Percentiles rank a stretch among this genome's conserved stretches.
Evolutionary conservation across 2,329 filamentous ascomycete genomes (phyloP).

Genomic region (Colletotrichum endophyticum): DNA sequence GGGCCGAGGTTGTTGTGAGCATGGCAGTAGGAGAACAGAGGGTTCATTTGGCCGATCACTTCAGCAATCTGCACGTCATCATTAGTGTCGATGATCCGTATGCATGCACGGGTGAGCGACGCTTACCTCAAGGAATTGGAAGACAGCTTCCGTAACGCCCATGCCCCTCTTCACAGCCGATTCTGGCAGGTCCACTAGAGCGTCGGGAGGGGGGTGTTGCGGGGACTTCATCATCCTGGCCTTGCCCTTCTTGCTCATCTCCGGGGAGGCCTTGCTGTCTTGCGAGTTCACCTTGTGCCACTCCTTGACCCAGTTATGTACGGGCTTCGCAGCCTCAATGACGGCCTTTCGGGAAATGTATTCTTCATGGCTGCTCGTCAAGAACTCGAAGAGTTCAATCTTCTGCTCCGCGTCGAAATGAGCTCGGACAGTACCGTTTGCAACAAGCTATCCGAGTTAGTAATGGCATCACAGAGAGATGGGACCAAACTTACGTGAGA

Average conservation of each 20-base stretch:
- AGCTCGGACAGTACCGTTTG: constrained; percentile 77
- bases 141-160: constrained; percentile 65
- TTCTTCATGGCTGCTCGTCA: constrained; percentile 78
- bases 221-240: constrained; percentile 64
- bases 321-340: constrained; percentile 64
- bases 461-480: neutral
- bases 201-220: constrained; percentile 61
- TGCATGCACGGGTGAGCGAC: neutral
- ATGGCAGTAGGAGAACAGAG: constrained; percentile 64
- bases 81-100: constrained; percentile 26
- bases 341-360: constrained; percentile 76
- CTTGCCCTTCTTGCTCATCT: constrained; percentile 73
- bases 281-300: constrained; percentile 64
- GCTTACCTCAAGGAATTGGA: constrained; percentile 68
- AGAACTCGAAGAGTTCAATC: constrained; percentile 85
- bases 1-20: constrained; percentile 58
- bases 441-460: constrained; percentile 65
- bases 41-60: constrained; percentile 71
- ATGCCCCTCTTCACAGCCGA: constrained; percentile 60
- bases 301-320: constrained; percentile 70
- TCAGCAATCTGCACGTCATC: constrained; percentile 58
- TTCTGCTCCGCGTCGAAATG: constrained; percentile 81
- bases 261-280: constrained; percentile 65
- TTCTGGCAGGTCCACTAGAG: constrained; percentile 60
- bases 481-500: constrained; percentile 69